A percentile compares a stretch with the other conserved stretches of the same genome.
Evolutionary conservation across 345 rosid species (phyloP).

Genomic region (Aquilaria malaccensis): DNA sequence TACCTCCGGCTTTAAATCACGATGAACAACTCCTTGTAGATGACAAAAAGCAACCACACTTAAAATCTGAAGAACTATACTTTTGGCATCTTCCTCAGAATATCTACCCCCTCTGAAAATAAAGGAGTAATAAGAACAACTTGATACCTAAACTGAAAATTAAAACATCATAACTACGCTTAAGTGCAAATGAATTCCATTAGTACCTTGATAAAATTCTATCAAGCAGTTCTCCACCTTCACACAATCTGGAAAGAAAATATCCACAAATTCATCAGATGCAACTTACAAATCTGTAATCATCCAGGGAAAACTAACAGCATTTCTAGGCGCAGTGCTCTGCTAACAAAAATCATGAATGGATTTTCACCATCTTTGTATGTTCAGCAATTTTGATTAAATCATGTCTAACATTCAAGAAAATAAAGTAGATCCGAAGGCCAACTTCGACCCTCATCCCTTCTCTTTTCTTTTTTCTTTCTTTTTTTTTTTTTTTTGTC

Average conservation of each 20-base stretch:
- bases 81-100: conserved; percentile 83
- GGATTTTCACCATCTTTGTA: background rate
- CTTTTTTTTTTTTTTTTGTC: too few relatives aligned
- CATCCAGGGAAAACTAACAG: conserved; percentile 4
- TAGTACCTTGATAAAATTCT: conserved; percentile 81
- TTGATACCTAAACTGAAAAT: conserved; percentile 2
- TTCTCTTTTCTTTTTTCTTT: too few relatives aligned
- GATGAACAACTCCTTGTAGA: conserved; percentile 97
- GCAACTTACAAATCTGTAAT: background rate
- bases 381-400: too few relatives aligned
- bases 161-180: background rate
- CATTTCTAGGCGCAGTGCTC: background rate
- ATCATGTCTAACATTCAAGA: too few relatives aligned
- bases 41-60: conserved; percentile 85
- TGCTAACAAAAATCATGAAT: background rate
- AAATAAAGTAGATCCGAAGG: too few relatives aligned
- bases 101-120: conserved; percentile 86
- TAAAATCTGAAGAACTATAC: conserved; percentile 67
- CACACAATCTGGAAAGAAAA: conserved; percentile 67
- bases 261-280: too few relatives aligned
- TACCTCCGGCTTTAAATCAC: conserved; percentile 98
- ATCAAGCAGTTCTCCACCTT: conserved; percentile 94
- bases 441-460: too few relatives aligned
- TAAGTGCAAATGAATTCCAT: background rate
- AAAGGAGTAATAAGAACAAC: conserved; percentile 7